These are phyloP conservation scores for Cadophora luteo-olivacea DNA, from an alignment of 2,329 filamentous ascomycete species.

Conservation along the genomic window DNA sequence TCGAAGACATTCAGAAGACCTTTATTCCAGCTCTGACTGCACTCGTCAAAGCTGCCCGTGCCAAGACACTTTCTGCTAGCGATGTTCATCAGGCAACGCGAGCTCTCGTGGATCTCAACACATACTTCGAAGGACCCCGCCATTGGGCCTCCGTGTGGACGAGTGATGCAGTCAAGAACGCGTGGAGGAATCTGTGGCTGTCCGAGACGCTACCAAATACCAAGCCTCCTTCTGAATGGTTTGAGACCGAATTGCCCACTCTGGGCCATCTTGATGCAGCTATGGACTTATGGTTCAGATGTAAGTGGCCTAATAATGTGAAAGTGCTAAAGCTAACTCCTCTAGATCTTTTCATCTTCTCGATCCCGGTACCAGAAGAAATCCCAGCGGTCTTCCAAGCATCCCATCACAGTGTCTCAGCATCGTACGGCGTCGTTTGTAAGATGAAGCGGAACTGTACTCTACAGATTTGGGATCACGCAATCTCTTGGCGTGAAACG, in stretches of 20 bases:
- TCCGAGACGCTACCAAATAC: conserved; percentile 47
- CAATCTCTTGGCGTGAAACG: conserved; percentile 64
- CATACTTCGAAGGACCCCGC: conserved; percentile 48
- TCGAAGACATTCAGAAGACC: conserved; percentile 54
- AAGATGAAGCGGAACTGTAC: conserved; percentile 66
- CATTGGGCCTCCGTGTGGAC: conserved; percentile 56
- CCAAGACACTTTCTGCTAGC: conserved; percentile 52
- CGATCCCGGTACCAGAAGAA: conserved; percentile 50
- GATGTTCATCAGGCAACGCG: conserved; percentile 49
- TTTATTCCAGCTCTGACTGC: conserved; percentile 59
- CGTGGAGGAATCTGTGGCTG: conserved; percentile 54
- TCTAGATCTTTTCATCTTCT: conserved; percentile 51
- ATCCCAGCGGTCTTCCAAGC: conserved; percentile 65
- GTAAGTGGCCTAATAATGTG: not conserved
- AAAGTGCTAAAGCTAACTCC: not conserved
- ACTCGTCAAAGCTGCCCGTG: conserved; percentile 57
- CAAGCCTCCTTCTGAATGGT: conserved; percentile 48
- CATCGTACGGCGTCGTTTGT: conserved; percentile 66
- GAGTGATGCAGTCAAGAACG: conserved; percentile 52
- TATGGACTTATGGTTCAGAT: conserved; percentile 54
- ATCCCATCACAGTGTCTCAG: conserved; percentile 66
- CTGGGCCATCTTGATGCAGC: conserved; percentile 53
- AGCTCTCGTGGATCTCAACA: conserved; percentile 40
- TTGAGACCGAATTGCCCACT: conserved; percentile 52
- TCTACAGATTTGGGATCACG: conserved; percentile 69